Evolutionary conservation across 495 filamentous ascomycete genomes (phyloP), one percentile per base, ranked within the genome.

Genomic region (Amniculicola lignicola): DNA sequence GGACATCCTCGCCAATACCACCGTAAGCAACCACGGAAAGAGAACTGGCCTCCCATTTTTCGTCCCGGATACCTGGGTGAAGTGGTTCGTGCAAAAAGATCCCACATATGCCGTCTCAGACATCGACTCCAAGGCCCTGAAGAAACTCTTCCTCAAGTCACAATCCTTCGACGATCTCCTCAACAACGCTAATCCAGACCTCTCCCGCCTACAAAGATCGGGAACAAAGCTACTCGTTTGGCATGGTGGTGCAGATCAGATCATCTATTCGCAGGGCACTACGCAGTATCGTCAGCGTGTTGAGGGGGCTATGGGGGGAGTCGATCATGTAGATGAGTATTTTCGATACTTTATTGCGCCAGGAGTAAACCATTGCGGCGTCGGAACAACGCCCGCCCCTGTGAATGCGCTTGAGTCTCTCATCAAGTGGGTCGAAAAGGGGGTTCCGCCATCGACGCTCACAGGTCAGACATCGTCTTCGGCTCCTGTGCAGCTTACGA

Each of bases 321-420:
- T 9, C 28, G 41, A 2, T 6, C 11, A 40, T 18, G 62, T 53
- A 5, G 16, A 12, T 10, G 60, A 64, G 16, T 68, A 24, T 43
- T 68, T 48, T 28, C 65, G 62, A 21, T 47, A 51, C 19, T 69
- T 40, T 18, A 55, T 52, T 19, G 63, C 67, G 22, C 66, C 66
- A 4, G 66, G 65, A 7, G 52, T 54, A 6, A 28, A 24, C 11
- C 67, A 69, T 39, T 69, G 67, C 35, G 12, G 11, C 12, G 45
- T 44, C 10, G 59, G 65, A 19, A 18, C 14, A 4, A 43, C 50
- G n/a, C 37, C 37, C 19, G 37, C 11, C 27, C 4, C 62, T 49
- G 22, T 21, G 9, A 14, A 7, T 41, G 16, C 15, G 35, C 39
- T 15, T 64, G 67, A 58, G 65, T 67, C 40, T 14, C 14, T 21